Conservation (phyloP, 2,329 filamentous ascomycete species). For the Clonostachys sp. region DNA sequence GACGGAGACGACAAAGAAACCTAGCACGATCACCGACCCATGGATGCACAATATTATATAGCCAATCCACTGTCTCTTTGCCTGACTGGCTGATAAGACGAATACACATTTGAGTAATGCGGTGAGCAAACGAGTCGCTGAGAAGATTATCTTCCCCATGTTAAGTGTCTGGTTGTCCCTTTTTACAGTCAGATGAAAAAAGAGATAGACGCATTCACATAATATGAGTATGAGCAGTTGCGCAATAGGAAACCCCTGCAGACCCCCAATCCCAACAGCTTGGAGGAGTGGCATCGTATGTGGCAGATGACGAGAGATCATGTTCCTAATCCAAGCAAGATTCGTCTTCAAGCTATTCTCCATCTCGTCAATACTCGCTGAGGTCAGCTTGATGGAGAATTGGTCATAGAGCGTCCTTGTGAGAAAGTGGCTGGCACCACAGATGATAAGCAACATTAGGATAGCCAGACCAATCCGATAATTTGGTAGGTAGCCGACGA, state of each 20-base stretch:
- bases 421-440: not conserved
- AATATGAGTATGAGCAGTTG: not conserved
- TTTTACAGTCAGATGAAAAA: not conserved
- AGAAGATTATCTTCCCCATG: not conserved
- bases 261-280: slow-evolving; percentile 1
- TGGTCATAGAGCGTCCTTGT: not conserved
- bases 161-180: not conserved
- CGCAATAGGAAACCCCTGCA: not conserved
- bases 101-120: not conserved
- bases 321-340: not conserved
- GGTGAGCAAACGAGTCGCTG: not conserved
- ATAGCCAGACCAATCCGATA: not conserved
- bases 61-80: not conserved
- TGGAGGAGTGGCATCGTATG: slow-evolving; percentile 3
- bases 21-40: not conserved
- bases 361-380: not conserved
- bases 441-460: not conserved
- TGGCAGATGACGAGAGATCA: not conserved
- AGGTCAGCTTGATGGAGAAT: not conserved
- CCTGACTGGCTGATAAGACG: not conserved
- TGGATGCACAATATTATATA: not conserved
- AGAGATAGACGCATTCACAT: not conserved
- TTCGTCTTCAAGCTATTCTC: not conserved
- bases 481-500: slow-evolving; percentile 2
- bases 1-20: not conserved